A percentile compares a stretch with the other conserved stretches of the same genome.
phyloP scores from a whole-genome alignment of 2,329 filamentous ascomycete species.

The Curvularia sp. region DNA sequence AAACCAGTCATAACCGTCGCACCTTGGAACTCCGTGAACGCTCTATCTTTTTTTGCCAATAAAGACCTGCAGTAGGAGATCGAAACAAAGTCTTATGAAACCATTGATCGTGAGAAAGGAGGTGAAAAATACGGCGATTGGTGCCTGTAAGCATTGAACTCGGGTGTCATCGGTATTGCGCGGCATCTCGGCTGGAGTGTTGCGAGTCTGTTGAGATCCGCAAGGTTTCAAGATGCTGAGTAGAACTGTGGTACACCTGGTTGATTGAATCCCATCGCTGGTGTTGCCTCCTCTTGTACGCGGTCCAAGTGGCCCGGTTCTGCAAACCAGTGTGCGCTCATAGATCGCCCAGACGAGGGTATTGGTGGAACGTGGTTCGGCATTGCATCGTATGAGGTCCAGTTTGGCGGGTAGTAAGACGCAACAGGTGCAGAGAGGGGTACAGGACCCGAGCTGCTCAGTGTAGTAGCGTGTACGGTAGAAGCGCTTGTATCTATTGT shows the following conservation, averaged over 20 bases:
- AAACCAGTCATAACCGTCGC: constrained; percentile 4
- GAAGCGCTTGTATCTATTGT: constrained; percentile 44
- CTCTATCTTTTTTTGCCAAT: constrained; percentile 2
- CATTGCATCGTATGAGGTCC: constrained; percentile 40
- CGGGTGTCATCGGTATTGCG: neutral
- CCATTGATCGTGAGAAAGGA: neutral
- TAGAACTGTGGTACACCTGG: constrained; percentile 41
- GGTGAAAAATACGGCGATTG: neutral
- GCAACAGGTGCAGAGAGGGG: constrained; percentile 47
- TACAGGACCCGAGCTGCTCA: constrained; percentile 35
- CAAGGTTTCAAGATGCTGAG: constrained; percentile 32
- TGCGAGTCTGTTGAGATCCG: neutral
- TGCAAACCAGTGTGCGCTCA: constrained; percentile 47
- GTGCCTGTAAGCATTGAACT: neutral
- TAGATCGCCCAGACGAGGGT: constrained; percentile 40
- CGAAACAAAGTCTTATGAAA: neutral
- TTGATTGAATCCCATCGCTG: constrained; percentile 39
- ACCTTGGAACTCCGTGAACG: constrained; percentile 10
- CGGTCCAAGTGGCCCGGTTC: constrained; percentile 43
- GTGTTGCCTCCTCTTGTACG: constrained; percentile 46
- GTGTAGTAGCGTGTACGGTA: constrained; percentile 33
- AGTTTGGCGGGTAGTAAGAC: constrained; percentile 41
- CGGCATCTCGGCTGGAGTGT: neutral
- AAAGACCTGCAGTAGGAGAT: neutral
- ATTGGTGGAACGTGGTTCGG: constrained; percentile 37